These are phyloP conservation scores for Yamadazyma sp. DNA, from an alignment of 805 yeast species.

Conservation along the genomic window DNA sequence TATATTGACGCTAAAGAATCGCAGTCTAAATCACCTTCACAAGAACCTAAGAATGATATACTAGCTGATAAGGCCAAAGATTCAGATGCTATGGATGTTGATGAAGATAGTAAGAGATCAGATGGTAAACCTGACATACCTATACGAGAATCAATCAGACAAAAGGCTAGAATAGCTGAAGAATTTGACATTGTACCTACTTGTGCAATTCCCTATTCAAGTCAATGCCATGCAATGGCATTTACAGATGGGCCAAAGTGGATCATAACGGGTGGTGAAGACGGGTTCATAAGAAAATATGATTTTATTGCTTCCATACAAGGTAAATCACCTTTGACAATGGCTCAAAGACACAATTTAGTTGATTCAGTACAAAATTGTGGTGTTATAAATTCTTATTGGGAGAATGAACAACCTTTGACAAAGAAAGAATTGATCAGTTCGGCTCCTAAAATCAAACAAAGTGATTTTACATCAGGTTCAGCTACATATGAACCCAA, in stretches of 20 bases:
- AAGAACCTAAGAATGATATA: slow-evolving; percentile 3
- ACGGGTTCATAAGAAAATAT: slow-evolving; percentile 87
- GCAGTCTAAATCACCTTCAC: slow-evolving; percentile 4
- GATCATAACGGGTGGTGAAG: slow-evolving; percentile 93
- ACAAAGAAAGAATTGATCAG: slow-evolving; percentile 35
- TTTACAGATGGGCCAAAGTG: slow-evolving; percentile 78
- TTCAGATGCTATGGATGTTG: slow-evolving; percentile 2
- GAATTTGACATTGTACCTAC: slow-evolving; percentile 75
- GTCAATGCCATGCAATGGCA: slow-evolving; percentile 75
- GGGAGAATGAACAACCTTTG: slow-evolving; percentile 95
- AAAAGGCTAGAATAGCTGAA: slow-evolving; percentile 49
- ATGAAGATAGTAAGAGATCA: slow-evolving; percentile 4
- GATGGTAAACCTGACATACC: slow-evolving; percentile 9
- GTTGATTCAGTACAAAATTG: slow-evolving; percentile 84
- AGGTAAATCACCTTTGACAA: slow-evolving; percentile 83
- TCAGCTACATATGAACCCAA: slow-evolving; percentile 51
- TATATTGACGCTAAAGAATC: slow-evolving; percentile 9
- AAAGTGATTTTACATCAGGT: slow-evolving; percentile 34
- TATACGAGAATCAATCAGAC: slow-evolving; percentile 27
- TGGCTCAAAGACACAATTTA: slow-evolving; percentile 84
- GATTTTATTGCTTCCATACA: slow-evolving; percentile 83
- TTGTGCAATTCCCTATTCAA: slow-evolving; percentile 81
- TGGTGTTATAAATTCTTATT: slow-evolving; percentile 78
- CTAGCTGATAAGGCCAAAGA: slow-evolving; percentile 2
- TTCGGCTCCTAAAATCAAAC: slow-evolving; percentile 34